Evolutionary conservation across 1,139 yeast genomes (phyloP), one percentile per base, ranked within the genome.

Genomic region (Kodamaea arcana): DNA sequence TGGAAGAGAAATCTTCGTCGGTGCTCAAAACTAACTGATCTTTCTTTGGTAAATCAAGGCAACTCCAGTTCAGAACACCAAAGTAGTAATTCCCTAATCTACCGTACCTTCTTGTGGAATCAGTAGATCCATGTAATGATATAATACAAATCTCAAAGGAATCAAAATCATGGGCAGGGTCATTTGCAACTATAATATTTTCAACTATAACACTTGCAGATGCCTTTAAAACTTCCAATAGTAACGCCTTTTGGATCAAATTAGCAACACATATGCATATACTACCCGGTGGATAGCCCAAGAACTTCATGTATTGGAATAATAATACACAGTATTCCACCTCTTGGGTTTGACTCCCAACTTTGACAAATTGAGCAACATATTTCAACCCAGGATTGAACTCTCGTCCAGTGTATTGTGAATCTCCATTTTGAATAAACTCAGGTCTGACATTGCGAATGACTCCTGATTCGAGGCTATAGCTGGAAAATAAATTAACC

Each of bases 251-350:
- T 44, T 66, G 85, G 6, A 67, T 63, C 14, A 54, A 52, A 21
- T 64, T 66, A 9, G 64, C 56, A 2, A 72, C 63, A 31, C 72
- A 47, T 10, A 80, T 64, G 9, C 65, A 58, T 15, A 80, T 65
- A 13, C 48, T 47, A 1, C 49, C 44, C 1, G 47, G 35, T 0
- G 78, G 66, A 44, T 75, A 75, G 0, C 76, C 78, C 14, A 68
- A 41, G 3, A 63, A 45, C 16, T 71, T 48, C 71, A 79, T 57
- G 44, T 73, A 76, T 50, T 64, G 66, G 47, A 60, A 77, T 8
- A 78, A 44, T 0, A 60, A 56, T 8, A 74, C 74, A 11, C 72
- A 60, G 42, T 60, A 73, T 43, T 75, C 80, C 1, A 83, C 84
- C 45, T 79, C 84, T 9, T 63, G 71, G 9, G 72, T 45, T 39